Percentiles rank a stretch among this genome's conserved stretches.
Conservation (phyloP, 2,329 filamentous ascomycete species). For the Fusarium sp. region DNA sequence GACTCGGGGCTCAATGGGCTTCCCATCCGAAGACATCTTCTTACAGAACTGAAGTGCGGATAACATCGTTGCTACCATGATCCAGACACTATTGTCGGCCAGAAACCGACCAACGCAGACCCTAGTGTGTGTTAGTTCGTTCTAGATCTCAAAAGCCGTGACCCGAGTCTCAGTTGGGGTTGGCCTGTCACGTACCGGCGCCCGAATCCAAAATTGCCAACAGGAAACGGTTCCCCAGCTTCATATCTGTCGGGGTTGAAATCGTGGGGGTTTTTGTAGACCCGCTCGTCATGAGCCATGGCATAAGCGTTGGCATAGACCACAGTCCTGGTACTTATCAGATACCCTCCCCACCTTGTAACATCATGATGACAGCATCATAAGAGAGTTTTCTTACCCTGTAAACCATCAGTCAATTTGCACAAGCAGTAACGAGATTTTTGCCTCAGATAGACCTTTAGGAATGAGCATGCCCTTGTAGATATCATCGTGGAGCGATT, state of each 20-base stretch:
- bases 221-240: slow-evolving; percentile 58
- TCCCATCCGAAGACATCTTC: slow-evolving; percentile 39
- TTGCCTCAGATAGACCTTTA: slow-evolving; percentile 52
- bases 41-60: slow-evolving; percentile 47
- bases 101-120: slow-evolving; percentile 50
- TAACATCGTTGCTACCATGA: slow-evolving; percentile 52
- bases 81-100: slow-evolving; percentile 53
- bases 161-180: neutral
- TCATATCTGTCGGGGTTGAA: slow-evolving; percentile 63
- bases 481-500: slow-evolving; percentile 64
- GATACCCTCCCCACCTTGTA: slow-evolving; percentile 14
- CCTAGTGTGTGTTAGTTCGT: slow-evolving; percentile 23
- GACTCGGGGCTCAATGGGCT: slow-evolving; percentile 44
- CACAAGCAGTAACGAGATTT: neutral
- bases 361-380: neutral
- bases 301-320: slow-evolving; percentile 57
- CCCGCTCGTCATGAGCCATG: slow-evolving; percentile 56
- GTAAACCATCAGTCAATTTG: slow-evolving; percentile 5
- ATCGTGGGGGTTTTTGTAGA: slow-evolving; percentile 55
- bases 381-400: slow-evolving; percentile 35
- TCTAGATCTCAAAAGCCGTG: neutral
- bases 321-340: slow-evolving; percentile 48
- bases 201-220: slow-evolving; percentile 51
- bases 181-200: slow-evolving; percentile 41
- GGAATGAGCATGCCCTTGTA: slow-evolving; percentile 69